Evolutionary conservation across 1,139 yeast species (phyloP), one percentile per base, ranked within the genome.

Genomic region (Kodamaea derodonti): DNA sequence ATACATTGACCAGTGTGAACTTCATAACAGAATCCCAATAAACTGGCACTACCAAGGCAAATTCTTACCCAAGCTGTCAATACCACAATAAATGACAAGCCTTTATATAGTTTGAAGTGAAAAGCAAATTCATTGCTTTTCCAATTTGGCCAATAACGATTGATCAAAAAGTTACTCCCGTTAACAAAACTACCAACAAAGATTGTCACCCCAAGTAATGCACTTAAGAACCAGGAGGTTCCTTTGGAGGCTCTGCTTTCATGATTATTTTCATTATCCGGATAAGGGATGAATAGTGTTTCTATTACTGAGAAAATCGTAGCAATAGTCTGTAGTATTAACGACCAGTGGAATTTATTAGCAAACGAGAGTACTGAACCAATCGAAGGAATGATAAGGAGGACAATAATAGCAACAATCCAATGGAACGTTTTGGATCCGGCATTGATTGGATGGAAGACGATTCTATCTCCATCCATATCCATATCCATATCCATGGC

Each of bases 1-100:
- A 88, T 74, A 56, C 97, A 90, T 60, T 90, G 97, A 14, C 97
- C 97, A 1, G 49, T 90, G 67, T 64, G 87, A 76, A 39, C 65
- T 56, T 51, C 80, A 77, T 60, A 87, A 77, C 73, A 69, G 42
- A 88, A 90, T 1, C 95, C 96, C 45, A 87, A 78, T 43, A 88
- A 57, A 1, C 95, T 84, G 33, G 86, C 80, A 4, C 92, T 88
- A 0, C 95, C 94, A 62, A 90, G 62, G 35, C 88, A 80, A 24
- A 78, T 74, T 45, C 87, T 80, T 7, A 88, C 82, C 75, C 62
- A 77, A 1, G 87, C 90, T 3, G 77, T 67, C 7, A 79, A 41
- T 0, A 70, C 73, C 4, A 62, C 51, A 16, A 73, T 27, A 10
- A 76, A 55, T 3, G 84, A 69, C 2, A 75, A 48, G 0, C 60